Percentiles rank a stretch among this genome's conserved stretches.
phyloP scores from a whole-genome alignment of 208 protist genomes.

The Acanthamoeba castellanii region DNA sequence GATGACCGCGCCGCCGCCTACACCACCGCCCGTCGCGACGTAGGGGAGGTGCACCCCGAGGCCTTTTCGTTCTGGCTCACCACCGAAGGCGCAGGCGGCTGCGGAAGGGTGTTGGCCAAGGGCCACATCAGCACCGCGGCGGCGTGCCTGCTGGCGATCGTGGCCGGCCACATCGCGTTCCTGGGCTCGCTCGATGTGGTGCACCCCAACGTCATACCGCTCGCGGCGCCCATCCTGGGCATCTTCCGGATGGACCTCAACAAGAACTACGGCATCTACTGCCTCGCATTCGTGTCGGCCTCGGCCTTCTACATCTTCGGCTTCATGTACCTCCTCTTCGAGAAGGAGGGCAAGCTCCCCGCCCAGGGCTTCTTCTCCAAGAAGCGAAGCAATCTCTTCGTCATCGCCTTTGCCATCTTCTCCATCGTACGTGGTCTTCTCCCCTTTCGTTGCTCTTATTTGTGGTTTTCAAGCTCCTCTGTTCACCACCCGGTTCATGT shows the following conservation, averaged over 20 bases:
- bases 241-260: not conserved
- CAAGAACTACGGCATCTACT: slow-evolving; percentile 54
- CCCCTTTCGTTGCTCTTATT: not conserved
- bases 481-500: not conserved
- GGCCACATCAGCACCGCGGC: not conserved
- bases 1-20: not conserved
- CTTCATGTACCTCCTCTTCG: slow-evolving; percentile 57
- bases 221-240: slow-evolving; percentile 1
- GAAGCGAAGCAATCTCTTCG: not conserved
- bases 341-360: not conserved
- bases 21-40: not conserved
- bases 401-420: not conserved
- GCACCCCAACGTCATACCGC: slow-evolving; percentile 34
- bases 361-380: not conserved
- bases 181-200: not conserved
- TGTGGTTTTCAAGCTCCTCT: not conserved
- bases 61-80: not conserved
- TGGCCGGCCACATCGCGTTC: slow-evolving; percentile 26
- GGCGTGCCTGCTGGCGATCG: not conserved
- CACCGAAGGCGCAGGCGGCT: not conserved
- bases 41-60: not conserved
- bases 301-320: slow-evolving; percentile 56
- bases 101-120: not conserved
- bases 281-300: not conserved
- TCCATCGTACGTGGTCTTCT: not conserved